These are phyloP conservation scores for Kwoniella sp. DNA, from an alignment of 768 basidiomycete genomes.

Conservation along the genomic window DNA sequence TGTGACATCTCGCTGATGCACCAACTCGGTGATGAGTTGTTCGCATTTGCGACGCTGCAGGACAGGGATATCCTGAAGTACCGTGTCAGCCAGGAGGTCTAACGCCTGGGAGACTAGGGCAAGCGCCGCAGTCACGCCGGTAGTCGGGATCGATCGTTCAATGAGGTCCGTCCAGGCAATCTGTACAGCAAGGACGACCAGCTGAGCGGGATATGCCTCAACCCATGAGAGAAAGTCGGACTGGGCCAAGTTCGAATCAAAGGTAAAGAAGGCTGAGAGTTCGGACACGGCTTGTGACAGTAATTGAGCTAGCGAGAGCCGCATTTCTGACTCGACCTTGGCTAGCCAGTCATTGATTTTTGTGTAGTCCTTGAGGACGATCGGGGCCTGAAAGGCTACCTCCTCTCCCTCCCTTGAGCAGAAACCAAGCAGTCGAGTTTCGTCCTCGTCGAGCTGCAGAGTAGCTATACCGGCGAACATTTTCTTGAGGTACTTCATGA, in stretches of 20 bases:
- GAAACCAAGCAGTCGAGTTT: conserved; percentile 87
- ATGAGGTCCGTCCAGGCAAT: conserved; percentile 88
- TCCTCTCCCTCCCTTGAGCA: conserved; percentile 94
- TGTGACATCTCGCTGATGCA: conserved; percentile 94
- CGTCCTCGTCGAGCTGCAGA: conserved; percentile 65
- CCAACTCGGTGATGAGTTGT: conserved; percentile 95
- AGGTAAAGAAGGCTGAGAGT: conserved; percentile 73
- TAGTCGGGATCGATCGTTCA: conserved; percentile 55
- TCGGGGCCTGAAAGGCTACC: conserved; percentile 74
- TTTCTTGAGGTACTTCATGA: conserved; percentile 99
- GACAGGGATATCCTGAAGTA: conserved; percentile 78
- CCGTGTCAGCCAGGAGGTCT: conserved; percentile 93
- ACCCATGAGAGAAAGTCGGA: conserved; percentile 81
- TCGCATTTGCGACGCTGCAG: conserved; percentile 98
- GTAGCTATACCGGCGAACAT: conserved; percentile 99
- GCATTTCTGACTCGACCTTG: conserved; percentile 87
- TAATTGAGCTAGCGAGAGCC: conserved; percentile 74
- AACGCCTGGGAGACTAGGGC: conserved; percentile 74
- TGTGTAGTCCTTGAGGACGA: conserved; percentile 84
- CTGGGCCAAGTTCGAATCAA: conserved; percentile 57
- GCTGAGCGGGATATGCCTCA: conserved; percentile 89
- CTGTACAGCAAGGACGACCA: conserved; percentile 92
- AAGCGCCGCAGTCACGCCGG: conserved; percentile 62
- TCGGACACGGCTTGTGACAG: conserved; percentile 75
- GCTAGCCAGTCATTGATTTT: conserved; percentile 99